Percentiles rank a stretch among this genome's conserved stretches.
Evolutionary conservation across 169 alveolate species (phyloP).

Genomic region (Eimeria necatrix): DNA sequence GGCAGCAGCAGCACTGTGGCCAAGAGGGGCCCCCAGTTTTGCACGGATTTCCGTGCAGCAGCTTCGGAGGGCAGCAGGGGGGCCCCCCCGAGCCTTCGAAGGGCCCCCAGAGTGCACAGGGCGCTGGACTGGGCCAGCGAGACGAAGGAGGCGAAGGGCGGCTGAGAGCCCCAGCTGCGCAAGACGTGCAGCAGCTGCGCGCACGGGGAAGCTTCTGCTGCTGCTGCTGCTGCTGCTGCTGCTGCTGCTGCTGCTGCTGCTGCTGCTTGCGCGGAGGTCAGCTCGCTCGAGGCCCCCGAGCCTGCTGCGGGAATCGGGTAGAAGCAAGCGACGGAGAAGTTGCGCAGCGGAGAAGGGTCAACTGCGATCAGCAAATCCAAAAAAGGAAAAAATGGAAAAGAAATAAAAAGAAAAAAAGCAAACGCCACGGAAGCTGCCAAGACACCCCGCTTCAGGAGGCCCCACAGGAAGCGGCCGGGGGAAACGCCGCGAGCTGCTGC

Average conservation of each 20-base stretch:
- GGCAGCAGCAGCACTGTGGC: neutral
- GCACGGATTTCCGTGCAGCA: neutral
- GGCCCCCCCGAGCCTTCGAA: neutral
- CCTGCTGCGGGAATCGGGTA: neutral
- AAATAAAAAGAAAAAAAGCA: too few species aligned
- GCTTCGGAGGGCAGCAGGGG: neutral
- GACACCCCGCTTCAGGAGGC: too few species aligned
- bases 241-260: too few species aligned
- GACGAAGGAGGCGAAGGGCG: neutral
- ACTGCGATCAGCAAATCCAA: neutral
- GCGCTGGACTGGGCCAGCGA: neutral
- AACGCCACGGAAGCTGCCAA: too few species aligned
- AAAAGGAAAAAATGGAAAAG: neutral
- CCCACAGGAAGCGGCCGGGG: too few species aligned
- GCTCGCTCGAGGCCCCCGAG: neutral
- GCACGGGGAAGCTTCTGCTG: neutral
- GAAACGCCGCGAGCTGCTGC: too few species aligned
- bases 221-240: neutral
- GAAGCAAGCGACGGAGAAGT: neutral
- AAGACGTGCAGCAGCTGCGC: neutral
- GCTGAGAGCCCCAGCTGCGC: neutral
- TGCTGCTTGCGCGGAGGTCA: neutral
- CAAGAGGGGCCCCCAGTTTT: neutral
- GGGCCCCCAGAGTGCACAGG: neutral
- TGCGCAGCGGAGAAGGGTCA: slow-evolving; percentile 17